Percentiles rank a stretch among this genome's conserved stretches.
Conservation (phyloP, 495 filamentous ascomycete genomes). For the Hyaloscypha hepaticicola region DNA sequence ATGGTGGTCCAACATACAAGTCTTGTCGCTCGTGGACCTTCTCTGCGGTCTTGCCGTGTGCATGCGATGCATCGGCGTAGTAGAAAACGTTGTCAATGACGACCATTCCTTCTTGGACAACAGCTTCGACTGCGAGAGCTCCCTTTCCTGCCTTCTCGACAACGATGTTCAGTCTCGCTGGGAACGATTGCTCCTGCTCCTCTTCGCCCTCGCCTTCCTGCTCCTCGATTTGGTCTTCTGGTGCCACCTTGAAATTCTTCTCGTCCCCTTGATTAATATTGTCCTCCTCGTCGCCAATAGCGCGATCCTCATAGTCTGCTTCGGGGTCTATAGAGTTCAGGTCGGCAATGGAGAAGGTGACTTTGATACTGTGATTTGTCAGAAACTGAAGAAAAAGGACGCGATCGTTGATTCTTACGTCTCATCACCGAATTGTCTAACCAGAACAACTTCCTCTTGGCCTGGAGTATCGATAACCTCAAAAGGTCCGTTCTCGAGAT, state of each 20-base stretch:
- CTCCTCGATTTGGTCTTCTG: constrained; percentile 29
- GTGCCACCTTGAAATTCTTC: constrained; percentile 25
- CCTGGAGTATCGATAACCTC: constrained; percentile 76
- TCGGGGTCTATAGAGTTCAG: constrained; percentile 69
- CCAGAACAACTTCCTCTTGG: constrained; percentile 82
- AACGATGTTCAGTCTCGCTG: constrained; percentile 79
- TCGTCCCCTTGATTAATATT: constrained; percentile 24
- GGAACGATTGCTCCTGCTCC: constrained; percentile 61
- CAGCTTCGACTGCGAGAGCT: constrained; percentile 81
- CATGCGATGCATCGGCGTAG: constrained; percentile 71
- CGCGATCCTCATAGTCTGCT: constrained; percentile 57
- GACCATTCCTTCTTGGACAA: constrained; percentile 83
- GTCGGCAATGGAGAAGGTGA: constrained; percentile 92
- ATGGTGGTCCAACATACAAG: constrained; percentile 88
- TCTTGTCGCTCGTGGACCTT: constrained; percentile 56
- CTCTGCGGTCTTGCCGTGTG: constrained; percentile 50
- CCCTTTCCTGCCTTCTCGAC: constrained; percentile 82
- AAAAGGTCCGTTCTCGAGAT: constrained; percentile 67
- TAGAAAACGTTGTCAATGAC: constrained; percentile 90
- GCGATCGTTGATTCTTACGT: constrained; percentile 54
- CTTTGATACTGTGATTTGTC: constrained; percentile 65
- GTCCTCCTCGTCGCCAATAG: constrained; percentile 36
- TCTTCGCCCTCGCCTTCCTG: constrained; percentile 34
- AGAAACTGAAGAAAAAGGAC: constrained; percentile 16
- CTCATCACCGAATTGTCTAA: constrained; percentile 82